Evolutionary conservation across 2,329 filamentous ascomycete species (phyloP).

Genomic region (Colletotrichum karsti): DNA sequence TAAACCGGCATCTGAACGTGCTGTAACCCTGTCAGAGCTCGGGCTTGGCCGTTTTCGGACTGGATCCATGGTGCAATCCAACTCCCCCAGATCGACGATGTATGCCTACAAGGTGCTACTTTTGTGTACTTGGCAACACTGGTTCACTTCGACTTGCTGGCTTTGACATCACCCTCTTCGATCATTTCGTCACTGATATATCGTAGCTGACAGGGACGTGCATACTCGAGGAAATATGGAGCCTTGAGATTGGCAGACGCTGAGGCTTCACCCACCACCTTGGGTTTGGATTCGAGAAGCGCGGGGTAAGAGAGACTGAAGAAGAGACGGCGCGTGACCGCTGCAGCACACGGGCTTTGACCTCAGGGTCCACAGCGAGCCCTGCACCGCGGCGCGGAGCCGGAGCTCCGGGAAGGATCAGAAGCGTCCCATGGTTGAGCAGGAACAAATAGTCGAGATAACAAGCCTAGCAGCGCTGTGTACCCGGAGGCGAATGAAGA

Average conservation of each 20-base stretch:
- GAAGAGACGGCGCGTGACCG: conserved; percentile 3
- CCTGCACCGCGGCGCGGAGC: conserved; percentile 11
- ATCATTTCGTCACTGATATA: background rate
- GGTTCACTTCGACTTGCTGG: background rate
- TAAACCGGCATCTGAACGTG: background rate
- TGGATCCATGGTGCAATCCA: background rate
- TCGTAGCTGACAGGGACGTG: background rate
- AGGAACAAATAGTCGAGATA: background rate
- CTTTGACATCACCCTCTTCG: background rate
- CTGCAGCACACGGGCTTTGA: background rate
- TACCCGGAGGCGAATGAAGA: background rate
- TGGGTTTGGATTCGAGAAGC: background rate
- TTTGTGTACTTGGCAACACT: background rate
- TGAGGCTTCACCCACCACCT: background rate
- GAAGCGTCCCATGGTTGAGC: background rate
- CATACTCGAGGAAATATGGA: background rate
- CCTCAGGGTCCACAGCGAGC: background rate
- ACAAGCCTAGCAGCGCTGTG: background rate
- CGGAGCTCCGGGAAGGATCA: conserved; percentile 6
- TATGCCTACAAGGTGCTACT: background rate
- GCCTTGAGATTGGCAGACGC: background rate
- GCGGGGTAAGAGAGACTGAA: conserved; percentile 8
- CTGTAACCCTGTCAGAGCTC: background rate
- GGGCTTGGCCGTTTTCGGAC: background rate
- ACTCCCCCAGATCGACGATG: background rate